Percentiles rank a stretch among this genome's conserved stretches.
phyloP scores from a whole-genome alignment of 176 grass and related monocot genomes.

The Tillandsia fasciculata region DNA sequence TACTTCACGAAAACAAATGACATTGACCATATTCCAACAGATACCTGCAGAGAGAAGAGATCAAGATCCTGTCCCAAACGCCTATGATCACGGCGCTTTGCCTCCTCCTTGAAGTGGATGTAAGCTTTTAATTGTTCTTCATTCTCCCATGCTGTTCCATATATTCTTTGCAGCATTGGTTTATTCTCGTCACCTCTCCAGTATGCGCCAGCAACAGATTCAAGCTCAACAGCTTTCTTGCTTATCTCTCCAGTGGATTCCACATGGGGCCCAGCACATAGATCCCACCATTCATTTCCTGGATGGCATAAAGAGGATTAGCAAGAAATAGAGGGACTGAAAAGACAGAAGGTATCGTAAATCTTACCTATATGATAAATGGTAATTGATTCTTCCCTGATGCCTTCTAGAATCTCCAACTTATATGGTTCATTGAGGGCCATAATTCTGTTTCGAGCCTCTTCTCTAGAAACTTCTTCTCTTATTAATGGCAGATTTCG shows the following conservation, averaged over 20 bases:
- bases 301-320: conserved; percentile 10
- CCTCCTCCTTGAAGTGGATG: conserved; percentile 82
- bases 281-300: conserved; percentile 99
- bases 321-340: neutral
- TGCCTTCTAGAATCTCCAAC: conserved; percentile 79
- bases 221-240: conserved; percentile 78
- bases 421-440: conserved; percentile 84
- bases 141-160: conserved; percentile 94
- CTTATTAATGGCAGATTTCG: conserved; percentile 71
- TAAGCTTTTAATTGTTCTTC: conserved; percentile 83
- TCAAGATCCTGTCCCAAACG: conserved; percentile 95
- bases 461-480: conserved; percentile 79
- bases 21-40: neutral
- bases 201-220: conserved; percentile 92
- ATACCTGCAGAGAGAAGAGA: conserved; percentile 96
- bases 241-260: conserved; percentile 80
- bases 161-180: conserved; percentile 94
- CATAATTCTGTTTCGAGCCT: conserved; percentile 80
- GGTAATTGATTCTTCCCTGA: conserved; percentile 89
- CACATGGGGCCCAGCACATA: conserved; percentile 93
- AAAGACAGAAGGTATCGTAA: neutral
- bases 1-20: too few relatives aligned
- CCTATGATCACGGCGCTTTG: conserved; percentile 84
- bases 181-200: conserved; percentile 96
- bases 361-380: conserved; percentile 88